These are phyloP conservation scores for Lotus japonicus DNA, from an alignment of 306 rosid species.

Conservation along the genomic window DNA sequence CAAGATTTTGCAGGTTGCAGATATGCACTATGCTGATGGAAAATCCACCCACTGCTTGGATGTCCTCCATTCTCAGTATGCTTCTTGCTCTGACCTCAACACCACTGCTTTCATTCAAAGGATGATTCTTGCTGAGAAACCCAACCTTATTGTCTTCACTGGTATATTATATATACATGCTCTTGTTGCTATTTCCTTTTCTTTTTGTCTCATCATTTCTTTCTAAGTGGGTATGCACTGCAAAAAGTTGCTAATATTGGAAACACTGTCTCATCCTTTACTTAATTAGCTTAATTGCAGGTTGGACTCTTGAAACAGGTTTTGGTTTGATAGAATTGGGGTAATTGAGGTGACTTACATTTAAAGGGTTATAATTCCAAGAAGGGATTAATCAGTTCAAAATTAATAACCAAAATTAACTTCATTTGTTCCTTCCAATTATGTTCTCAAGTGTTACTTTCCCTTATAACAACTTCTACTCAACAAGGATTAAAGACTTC, in stretches of 20 bases:
- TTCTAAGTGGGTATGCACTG: background rate
- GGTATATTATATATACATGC: slow-evolving; percentile 21
- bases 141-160: slow-evolving; percentile 71
- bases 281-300: no score
- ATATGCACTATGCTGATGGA: no score
- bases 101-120: slow-evolving; percentile 50
- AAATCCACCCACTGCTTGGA: no score
- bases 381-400: background rate
- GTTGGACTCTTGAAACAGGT: background rate
- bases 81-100: no score
- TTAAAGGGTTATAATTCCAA: background rate
- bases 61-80: no score
- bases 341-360: background rate
- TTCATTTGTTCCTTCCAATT: background rate
- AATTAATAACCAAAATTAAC: no score
- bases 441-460: background rate
- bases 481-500: background rate
- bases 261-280: background rate
- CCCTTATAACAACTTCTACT: background rate
- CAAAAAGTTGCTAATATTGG: background rate
- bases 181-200: background rate
- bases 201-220: background rate
- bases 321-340: background rate
- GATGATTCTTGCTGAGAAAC: slow-evolving; percentile 71
- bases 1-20: no score